Conservation (phyloP, 805 yeast species). For the Candida easanensis region DNA sequence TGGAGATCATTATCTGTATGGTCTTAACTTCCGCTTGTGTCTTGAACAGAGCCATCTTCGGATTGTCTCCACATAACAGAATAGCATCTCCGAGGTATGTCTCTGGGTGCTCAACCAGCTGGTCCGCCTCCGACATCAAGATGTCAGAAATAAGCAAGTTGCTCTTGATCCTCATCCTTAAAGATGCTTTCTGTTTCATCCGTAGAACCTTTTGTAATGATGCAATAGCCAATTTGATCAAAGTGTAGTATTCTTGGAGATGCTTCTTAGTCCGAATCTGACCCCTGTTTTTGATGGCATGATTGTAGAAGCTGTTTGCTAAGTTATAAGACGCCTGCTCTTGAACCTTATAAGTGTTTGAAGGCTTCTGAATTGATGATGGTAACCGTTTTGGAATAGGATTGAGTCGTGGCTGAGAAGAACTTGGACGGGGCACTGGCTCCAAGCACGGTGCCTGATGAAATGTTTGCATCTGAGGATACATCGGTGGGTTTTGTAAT, state of each 20-base stretch:
- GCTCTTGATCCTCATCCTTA: slow-evolving; percentile 26
- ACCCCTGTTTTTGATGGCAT: slow-evolving; percentile 7
- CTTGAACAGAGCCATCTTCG: neutral
- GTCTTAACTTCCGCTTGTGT: slow-evolving; percentile 9
- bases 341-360: neutral
- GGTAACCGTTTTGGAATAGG: too few species aligned
- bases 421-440: too few species aligned
- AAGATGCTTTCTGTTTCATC: slow-evolving; percentile 28
- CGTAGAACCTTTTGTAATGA: slow-evolving; percentile 20
- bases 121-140: slow-evolving; percentile 7
- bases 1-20: slow-evolving; percentile 5
- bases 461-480: too few species aligned
- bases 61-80: slow-evolving; percentile 14
- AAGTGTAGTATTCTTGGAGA: slow-evolving; percentile 31
- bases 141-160: slow-evolving; percentile 31
- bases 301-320: slow-evolving; percentile 10
- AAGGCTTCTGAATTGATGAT: neutral
- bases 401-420: neutral
- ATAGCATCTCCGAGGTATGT: slow-evolving; percentile 14
- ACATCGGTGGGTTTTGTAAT: too few species aligned
- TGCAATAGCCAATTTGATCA: slow-evolving; percentile 29
- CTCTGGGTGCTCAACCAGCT: slow-evolving; percentile 12
- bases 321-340: slow-evolving; percentile 16
- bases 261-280: slow-evolving; percentile 22
- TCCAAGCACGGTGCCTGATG: too few species aligned